phyloP scores from a whole-genome alignment of 495 filamentous ascomycete genomes.

The Viridothelium virens region DNA sequence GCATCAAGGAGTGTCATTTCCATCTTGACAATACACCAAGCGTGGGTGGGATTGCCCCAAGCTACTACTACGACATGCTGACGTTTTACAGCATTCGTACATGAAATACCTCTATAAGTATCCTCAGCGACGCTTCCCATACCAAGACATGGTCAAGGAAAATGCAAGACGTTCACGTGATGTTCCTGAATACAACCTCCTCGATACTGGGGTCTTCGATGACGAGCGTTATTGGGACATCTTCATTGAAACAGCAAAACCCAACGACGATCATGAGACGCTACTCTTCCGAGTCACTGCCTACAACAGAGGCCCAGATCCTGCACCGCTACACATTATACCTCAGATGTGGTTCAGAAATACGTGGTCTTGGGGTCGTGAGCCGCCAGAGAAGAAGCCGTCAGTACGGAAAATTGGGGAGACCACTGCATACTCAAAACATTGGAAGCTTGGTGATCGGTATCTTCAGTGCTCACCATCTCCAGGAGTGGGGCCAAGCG shows the following conservation, averaged over 20 bases:
- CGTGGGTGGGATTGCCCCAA: conserved; percentile 31
- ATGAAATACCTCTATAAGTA: conserved; percentile 99
- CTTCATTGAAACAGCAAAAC: conserved; percentile 92
- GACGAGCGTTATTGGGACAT: conserved; percentile 95
- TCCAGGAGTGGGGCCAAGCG: conserved; percentile 66
- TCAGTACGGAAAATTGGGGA: conserved; percentile 56
- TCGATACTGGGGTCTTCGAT: conserved; percentile 87
- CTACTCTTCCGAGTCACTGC: conserved; percentile 90
- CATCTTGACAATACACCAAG: conserved; percentile 88
- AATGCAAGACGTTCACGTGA: conserved; percentile 66
- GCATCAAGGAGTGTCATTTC: conserved; percentile 92
- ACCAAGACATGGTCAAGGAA: conserved; percentile 74
- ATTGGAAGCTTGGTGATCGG: conserved; percentile 69
- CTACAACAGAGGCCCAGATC: conserved; percentile 88
- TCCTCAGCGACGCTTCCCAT: conserved; percentile 84
- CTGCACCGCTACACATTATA: conserved; percentile 83
- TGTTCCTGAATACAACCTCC: conserved; percentile 82
- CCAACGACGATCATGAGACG: conserved; percentile 79
- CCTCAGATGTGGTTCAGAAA: conserved; percentile 97
- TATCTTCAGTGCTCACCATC: conserved; percentile 84
- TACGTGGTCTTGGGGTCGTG: conserved; percentile 87
- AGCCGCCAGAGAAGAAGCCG: conserved; percentile 65
- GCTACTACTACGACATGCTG: conserved; percentile 32
- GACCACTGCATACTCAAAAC: conserved; percentile 62
- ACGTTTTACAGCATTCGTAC: conserved; percentile 69